Conservation (phyloP, 805 yeast genomes). For the Blastobotrys americana region DNA sequence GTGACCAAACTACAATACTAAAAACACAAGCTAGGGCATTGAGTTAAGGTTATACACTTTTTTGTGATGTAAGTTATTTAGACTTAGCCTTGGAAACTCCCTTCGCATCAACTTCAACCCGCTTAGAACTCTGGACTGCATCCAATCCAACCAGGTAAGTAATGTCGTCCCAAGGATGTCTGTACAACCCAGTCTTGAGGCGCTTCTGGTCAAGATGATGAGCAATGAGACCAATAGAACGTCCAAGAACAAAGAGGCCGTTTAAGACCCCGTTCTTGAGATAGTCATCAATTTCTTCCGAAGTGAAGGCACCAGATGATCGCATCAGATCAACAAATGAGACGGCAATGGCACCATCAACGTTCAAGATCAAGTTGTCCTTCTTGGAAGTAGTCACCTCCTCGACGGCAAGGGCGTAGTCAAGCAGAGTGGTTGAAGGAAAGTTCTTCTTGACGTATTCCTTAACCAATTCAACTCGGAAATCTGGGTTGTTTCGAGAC, state of each 20-base stretch:
- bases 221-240: constrained; percentile 41
- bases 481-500: constrained; percentile 43
- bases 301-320: constrained; percentile 38
- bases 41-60: too few relatives aligned
- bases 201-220: constrained; percentile 43
- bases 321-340: constrained; percentile 39
- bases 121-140: constrained; percentile 27
- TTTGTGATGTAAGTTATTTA: constrained; percentile 17
- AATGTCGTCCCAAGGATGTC: constrained; percentile 45
- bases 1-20: too few relatives aligned
- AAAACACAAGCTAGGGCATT: too few relatives aligned
- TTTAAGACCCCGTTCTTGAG: constrained; percentile 40
- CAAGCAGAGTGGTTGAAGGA: constrained; percentile 37
- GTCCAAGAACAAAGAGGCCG: constrained; percentile 40
- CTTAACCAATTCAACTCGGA: constrained; percentile 42
- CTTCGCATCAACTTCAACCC: constrained; percentile 33
- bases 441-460: constrained; percentile 39
- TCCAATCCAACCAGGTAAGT: constrained; percentile 37
- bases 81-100: constrained; percentile 26
- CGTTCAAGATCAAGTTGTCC: constrained; percentile 40
- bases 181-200: constrained; percentile 39
- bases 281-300: constrained; percentile 40
- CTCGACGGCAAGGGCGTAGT: constrained; percentile 42
- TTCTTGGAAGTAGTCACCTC: constrained; percentile 44
- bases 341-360: constrained; percentile 41